Percentiles rank a stretch among this genome's conserved stretches.
Evolutionary conservation across 2,329 filamentous ascomycete species (phyloP).

Genomic region (Aspergillus ustus): DNA sequence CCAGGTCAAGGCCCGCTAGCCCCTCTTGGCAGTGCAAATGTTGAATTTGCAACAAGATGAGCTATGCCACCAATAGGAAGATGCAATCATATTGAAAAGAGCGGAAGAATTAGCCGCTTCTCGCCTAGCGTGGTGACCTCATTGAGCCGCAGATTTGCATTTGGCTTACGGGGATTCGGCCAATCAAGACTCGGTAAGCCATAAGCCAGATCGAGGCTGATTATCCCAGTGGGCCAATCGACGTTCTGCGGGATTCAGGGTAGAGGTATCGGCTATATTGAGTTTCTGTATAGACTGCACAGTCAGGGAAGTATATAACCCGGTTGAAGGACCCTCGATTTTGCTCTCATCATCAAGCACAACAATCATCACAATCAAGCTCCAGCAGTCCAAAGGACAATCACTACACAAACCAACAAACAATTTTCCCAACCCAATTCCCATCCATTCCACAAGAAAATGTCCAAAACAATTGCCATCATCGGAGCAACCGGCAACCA

Average conservation of each 20-base stretch:
- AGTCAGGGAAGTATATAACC: not conserved
- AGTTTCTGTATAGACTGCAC: not conserved
- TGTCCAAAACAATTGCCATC: constrained; percentile 39
- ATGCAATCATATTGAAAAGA: not conserved
- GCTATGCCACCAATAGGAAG: not conserved
- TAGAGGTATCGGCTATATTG: not conserved
- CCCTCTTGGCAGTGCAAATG: not conserved
- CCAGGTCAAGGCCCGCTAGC: not conserved
- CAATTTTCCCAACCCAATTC: not conserved
- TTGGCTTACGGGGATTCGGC: not conserved
- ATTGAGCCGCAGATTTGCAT: not conserved
- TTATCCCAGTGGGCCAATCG: not conserved
- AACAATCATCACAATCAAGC: not conserved
- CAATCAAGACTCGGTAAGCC: not conserved
- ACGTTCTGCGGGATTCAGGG: not conserved
- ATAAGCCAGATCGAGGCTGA: not conserved
- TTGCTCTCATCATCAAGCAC: not conserved
- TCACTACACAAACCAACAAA: not conserved
- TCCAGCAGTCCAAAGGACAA: too few relatives aligned
- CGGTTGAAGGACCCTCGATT: not conserved
- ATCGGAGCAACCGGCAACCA: constrained; percentile 43
- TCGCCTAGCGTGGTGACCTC: not conserved
- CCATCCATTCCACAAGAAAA: not conserved
- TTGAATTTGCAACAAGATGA: not conserved
- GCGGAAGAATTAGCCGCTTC: not conserved